A percentile compares a stretch with the other conserved stretches of the same genome.
Evolutionary conservation across 257 asterid genomes (phyloP).

Genomic region (Solanum corneliomulleri): DNA sequence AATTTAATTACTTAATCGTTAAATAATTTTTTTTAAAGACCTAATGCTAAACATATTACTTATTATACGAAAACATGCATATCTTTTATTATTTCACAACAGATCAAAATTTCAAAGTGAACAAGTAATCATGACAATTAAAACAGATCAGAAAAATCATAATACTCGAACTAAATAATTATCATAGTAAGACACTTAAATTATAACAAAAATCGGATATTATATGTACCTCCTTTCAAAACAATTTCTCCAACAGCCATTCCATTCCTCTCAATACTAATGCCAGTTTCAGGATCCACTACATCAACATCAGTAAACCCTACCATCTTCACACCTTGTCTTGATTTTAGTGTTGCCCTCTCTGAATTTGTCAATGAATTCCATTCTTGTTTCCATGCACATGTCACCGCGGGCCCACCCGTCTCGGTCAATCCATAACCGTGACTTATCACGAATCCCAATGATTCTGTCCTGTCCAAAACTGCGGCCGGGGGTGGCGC

Average conservation of each 20-base stretch:
- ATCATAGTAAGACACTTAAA: no score
- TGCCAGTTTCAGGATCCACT: neutral
- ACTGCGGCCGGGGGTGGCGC: slow-evolving; percentile 7
- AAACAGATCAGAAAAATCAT: no score
- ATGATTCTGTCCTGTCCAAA: neutral
- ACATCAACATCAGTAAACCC: neutral
- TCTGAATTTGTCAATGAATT: neutral
- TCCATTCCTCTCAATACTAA: neutral
- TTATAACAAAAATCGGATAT: no score
- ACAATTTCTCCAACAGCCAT: slow-evolving; percentile 27
- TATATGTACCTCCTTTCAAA: slow-evolving; percentile 14
- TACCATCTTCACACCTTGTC: slow-evolving; percentile 5
- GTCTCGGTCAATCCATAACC: slow-evolving; percentile 8
- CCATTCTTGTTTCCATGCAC: slow-evolving; percentile 8
- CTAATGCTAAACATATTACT: no score
- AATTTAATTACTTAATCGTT: neutral
- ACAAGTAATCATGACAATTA: no score
- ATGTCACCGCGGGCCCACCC: neutral
- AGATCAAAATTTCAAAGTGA: no score
- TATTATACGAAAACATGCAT: no score
- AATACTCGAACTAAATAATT: no score
- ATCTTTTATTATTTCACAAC: no score
- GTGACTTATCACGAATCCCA: slow-evolving; percentile 1
- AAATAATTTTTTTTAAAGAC: no score
- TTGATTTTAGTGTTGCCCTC: neutral